phyloP scores from a whole-genome alignment of 345 rosid genomes.

The Ceriops decandra region DNA sequence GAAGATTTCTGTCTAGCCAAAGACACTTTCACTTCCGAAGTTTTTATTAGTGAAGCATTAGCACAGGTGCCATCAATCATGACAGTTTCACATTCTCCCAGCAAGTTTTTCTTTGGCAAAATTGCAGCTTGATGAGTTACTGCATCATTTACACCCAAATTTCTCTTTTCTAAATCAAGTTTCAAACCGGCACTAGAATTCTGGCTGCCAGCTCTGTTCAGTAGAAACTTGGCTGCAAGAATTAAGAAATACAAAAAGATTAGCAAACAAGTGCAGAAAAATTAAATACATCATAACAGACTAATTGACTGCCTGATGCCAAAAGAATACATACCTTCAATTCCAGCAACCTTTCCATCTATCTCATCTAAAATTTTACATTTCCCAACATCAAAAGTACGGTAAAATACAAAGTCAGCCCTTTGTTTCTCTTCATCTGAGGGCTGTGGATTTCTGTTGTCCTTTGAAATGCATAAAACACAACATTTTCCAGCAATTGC shows the following conservation, averaged over 20 bases:
- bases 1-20: constrained; percentile 18
- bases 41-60: constrained; percentile 23
- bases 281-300: neutral
- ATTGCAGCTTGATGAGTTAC: constrained; percentile 8
- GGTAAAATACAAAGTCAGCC: constrained; percentile 61
- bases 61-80: constrained; percentile 19
- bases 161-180: constrained; percentile 27
- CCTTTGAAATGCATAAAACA: constrained; percentile 76
- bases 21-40: constrained; percentile 8
- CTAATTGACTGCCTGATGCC: constrained; percentile 1
- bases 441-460: constrained; percentile 64
- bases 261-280: constrained; percentile 4
- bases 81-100: constrained; percentile 15
- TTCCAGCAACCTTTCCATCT: constrained; percentile 58
- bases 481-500: constrained; percentile 85
- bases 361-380: constrained; percentile 39
- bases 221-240: constrained; percentile 62
- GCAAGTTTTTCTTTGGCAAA: constrained; percentile 15
- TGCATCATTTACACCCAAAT: constrained; percentile 15
- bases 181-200: constrained; percentile 26
- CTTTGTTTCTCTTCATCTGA: constrained; percentile 43
- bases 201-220: constrained; percentile 43
- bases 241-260: constrained; percentile 20
- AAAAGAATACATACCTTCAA: constrained; percentile 51
- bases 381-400: constrained; percentile 70